Evolutionary conservation across 192 early-diverging fungal species (phyloP), one percentile per base, ranked within the genome.

Genomic region (Mortierella alpina): DNA sequence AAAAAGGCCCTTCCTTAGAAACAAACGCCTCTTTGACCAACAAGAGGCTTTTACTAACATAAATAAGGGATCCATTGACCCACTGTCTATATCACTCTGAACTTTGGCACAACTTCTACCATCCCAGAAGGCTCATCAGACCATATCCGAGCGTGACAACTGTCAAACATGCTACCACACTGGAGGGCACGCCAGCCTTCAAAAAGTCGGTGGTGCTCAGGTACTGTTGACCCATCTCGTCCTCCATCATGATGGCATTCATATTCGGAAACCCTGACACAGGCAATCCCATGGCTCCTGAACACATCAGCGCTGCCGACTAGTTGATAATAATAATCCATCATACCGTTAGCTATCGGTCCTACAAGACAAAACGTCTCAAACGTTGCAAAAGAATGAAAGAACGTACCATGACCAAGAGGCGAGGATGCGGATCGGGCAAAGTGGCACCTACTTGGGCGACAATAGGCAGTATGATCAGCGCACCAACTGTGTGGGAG

Each of bases 241-340:
- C 95, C 81, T 97, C 96, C 81, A 95, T 89, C 73, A 93, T 92
- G 51, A 98, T 96, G 42, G 97, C 96, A 70, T 97, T 97, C 96
- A 98, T 97, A 68, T 98, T 98, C 2, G 97, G 97, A 86, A 97
- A 98, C 0, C 95, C 95, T 0, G 94, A 96, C 7, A 98, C 95
- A 4, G 97, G 96, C 11, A 98, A 84, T 0, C 93, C 95, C 95
- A 96, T 96, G 10, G 95, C 96, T 31, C 91, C 93, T 5, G 93
- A 95, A 59, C 94, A 95, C 88, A 97, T 91, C 23, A 97, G 84
- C 17, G 94, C 94, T 58, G 91, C 68, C 31, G 88, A 88, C 84
- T 89, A 73, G 44, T 2, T 23, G 44, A 50, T 14, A 72, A 57
- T n/a, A 69, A 15, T 40, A 51, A 61, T 53, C 20, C 22, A 59